These are phyloP conservation scores for Chlorella vulgaris DNA, from an alignment of 139 green algal genomes.

Conservation along the genomic window DNA sequence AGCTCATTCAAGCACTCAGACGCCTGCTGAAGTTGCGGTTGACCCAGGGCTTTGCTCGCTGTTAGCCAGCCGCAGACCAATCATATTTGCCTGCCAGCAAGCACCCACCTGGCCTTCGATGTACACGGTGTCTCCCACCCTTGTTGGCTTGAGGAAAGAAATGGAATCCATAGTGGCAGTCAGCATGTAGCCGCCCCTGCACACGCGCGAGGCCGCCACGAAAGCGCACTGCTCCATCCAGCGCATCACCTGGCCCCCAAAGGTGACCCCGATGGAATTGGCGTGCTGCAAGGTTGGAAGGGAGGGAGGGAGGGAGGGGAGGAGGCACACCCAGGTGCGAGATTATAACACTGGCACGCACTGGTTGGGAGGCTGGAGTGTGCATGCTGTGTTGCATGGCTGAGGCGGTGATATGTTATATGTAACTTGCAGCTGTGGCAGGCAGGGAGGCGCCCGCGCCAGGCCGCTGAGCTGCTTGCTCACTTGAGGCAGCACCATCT, in stretches of 20 bases:
- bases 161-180: constrained; percentile 81
- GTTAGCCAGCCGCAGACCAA: background rate
- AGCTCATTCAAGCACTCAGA: no score
- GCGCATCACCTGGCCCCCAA: constrained; percentile 73
- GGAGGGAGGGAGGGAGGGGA: background rate
- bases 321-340: background rate
- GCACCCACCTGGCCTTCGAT: constrained; percentile 65
- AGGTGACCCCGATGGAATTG: constrained; percentile 83
- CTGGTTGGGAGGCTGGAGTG: no score
- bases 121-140: constrained; percentile 81
- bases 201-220: constrained; percentile 73
- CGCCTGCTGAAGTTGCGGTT: no score
- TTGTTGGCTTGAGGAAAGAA: constrained; percentile 66
- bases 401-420: no score
- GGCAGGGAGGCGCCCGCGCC: no score
- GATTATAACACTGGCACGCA: no score
- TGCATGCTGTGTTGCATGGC: no score
- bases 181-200: constrained; percentile 62
- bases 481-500: constrained; percentile 72
- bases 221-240: constrained; percentile 88
- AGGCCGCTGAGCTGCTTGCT: background rate
- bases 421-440: no score
- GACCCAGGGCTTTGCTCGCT: background rate
- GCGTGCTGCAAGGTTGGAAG: constrained; percentile 58
- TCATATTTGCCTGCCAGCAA: background rate